A percentile compares a stretch with the other conserved stretches of the same genome.
phyloP scores from a whole-genome alignment of 129 eudicot genomes.

The Centella asiatica region DNA sequence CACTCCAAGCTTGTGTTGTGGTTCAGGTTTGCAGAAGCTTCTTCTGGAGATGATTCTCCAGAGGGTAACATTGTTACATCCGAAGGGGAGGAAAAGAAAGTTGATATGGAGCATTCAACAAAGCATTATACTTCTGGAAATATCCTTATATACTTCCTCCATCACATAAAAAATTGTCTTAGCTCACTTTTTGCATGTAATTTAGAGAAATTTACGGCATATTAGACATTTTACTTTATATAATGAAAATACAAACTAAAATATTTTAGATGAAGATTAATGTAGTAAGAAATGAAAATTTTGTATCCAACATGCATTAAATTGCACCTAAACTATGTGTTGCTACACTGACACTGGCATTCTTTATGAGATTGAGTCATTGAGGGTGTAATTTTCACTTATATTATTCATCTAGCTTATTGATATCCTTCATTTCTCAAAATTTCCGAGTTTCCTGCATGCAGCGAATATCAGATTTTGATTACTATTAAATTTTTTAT shows the following conservation, averaged over 20 bases:
- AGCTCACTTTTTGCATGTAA: too few species aligned
- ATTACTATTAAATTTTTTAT: neutral
- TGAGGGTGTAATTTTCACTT: too few species aligned
- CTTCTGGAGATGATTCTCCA: slow-evolving; percentile 68
- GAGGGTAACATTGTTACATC: slow-evolving; percentile 30
- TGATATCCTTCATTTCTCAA: slow-evolving; percentile 1
- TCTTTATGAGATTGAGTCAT: too few species aligned
- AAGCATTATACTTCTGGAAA: slow-evolving; percentile 15
- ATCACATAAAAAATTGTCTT: neutral
- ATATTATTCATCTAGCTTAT: too few species aligned
- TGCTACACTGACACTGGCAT: too few species aligned
- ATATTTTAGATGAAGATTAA: too few species aligned
- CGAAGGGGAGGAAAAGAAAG: slow-evolving; percentile 44
- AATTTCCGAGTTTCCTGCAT: neutral
- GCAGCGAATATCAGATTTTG: neutral
- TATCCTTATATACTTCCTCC: neutral
- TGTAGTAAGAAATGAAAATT: too few species aligned
- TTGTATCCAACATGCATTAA: too few species aligned
- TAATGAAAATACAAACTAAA: too few species aligned
- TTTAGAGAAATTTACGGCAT: too few species aligned
- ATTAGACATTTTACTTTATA: too few species aligned
- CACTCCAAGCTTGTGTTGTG: neutral
- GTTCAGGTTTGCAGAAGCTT: slow-evolving; percentile 67
- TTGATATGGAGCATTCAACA: slow-evolving; percentile 16
- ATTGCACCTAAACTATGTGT: too few species aligned